These are phyloP conservation scores for Arabidopsis arenosa DNA, from an alignment of 345 rosid genomes.

Conservation along the genomic window DNA sequence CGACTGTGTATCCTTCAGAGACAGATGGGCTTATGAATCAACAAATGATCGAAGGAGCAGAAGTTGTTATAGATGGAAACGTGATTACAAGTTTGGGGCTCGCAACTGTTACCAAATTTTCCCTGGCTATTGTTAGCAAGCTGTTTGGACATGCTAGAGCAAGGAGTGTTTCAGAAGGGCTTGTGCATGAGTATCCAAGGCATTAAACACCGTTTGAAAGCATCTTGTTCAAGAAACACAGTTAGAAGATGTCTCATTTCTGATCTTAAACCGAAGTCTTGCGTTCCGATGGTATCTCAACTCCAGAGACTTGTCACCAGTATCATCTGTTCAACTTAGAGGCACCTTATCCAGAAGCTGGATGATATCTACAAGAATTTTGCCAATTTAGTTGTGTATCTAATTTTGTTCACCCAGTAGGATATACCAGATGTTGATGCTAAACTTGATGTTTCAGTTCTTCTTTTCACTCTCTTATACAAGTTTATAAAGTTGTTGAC, in stretches of 20 bases:
- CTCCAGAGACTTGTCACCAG: not conserved
- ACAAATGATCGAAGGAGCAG: conserved; percentile 54
- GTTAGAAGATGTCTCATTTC: conserved; percentile 9
- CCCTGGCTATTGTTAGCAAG: conserved; percentile 75
- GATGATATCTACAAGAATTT: conserved; percentile 13
- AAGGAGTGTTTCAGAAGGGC: conserved; percentile 87
- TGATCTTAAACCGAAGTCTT: not conserved
- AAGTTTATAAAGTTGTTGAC: not conserved
- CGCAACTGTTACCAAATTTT: conserved; percentile 65
- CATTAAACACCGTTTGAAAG: conserved; percentile 37
- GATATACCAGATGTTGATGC: conserved; percentile 4
- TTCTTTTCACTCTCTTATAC: not conserved
- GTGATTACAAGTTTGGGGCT: conserved; percentile 84
- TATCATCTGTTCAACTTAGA: conserved; percentile 14
- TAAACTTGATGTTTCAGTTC: conserved; percentile 18
- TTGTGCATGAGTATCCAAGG: conserved; percentile 74
- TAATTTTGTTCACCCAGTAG: conserved; percentile 1
- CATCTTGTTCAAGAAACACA: conserved; percentile 31
- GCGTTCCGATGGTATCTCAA: not conserved
- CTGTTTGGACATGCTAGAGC: conserved; percentile 86
- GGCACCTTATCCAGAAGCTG: not conserved
- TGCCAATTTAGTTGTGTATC: conserved; percentile 16
- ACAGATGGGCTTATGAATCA: conserved; percentile 40
- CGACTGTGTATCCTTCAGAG: conserved; percentile 59
- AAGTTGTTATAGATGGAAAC: conserved; percentile 84